phyloP scores from a whole-genome alignment of 768 basidiomycete species.

The Hysterangium stoloniferum region DNA sequence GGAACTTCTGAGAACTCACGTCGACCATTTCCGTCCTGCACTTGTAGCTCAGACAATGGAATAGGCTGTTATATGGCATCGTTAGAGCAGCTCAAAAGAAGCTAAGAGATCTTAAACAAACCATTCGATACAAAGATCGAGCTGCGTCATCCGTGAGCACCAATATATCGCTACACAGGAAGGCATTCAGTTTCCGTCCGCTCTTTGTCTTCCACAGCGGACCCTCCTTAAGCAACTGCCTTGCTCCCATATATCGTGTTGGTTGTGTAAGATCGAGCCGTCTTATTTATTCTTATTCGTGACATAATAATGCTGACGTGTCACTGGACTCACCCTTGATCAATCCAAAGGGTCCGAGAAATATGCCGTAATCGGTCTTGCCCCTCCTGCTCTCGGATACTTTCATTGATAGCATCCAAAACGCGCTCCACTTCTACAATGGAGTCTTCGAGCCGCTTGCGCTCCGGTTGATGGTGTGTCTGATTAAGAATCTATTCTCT shows the following conservation, averaged over 20 bases:
- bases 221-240: conserved; percentile 76
- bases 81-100: background rate
- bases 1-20: conserved; percentile 28
- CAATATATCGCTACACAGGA: conserved; percentile 86
- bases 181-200: conserved; percentile 63
- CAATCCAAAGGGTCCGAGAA: conserved; percentile 80
- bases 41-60: conserved; percentile 56
- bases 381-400: conserved; percentile 78
- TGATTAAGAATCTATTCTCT: conserved; percentile 61
- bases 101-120: conserved; percentile 27
- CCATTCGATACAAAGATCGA: conserved; percentile 76
- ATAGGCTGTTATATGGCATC: conserved; percentile 46
- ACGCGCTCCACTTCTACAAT: conserved; percentile 64
- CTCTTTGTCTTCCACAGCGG: conserved; percentile 75
- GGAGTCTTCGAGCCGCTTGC: conserved; percentile 42
- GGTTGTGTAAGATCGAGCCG: conserved; percentile 87
- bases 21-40: conserved; percentile 44
- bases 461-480: conserved; percentile 62
- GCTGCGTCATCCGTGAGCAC: conserved; percentile 71
- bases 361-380: conserved; percentile 64
- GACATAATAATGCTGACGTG: background rate
- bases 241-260: conserved; percentile 76
- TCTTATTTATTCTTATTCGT: conserved; percentile 23
- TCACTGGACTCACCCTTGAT: conserved; percentile 55
- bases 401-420: conserved; percentile 78